phyloP scores from a whole-genome alignment of 1,284 basidiomycete genomes.

The Pascua guehoae region DNA sequence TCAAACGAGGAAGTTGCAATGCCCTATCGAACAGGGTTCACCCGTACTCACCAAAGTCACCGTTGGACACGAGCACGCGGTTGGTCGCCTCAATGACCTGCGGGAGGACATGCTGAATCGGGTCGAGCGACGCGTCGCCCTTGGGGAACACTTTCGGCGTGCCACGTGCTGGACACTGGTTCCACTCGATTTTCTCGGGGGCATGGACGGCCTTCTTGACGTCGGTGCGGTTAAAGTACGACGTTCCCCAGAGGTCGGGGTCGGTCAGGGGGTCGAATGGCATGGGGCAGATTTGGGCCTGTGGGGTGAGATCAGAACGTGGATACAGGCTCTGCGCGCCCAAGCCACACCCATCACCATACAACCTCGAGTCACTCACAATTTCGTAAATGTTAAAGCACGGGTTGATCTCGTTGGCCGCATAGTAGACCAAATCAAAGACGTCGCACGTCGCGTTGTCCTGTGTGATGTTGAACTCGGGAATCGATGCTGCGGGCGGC shows the following conservation, averaged over 20 bases:
- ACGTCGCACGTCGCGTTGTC: conserved; percentile 58
- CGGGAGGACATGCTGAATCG: conserved; percentile 37
- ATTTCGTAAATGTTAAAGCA: conserved; percentile 73
- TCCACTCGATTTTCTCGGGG: conserved; percentile 60
- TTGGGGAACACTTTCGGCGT: conserved; percentile 39
- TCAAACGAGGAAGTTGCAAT: too few species aligned
- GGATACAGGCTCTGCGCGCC: too few species aligned
- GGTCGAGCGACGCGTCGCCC: conserved; percentile 60
- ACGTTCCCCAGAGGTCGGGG: not conserved
- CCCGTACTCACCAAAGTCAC: conserved; percentile 33
- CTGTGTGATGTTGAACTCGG: conserved; percentile 1
- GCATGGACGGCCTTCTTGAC: conserved; percentile 72
- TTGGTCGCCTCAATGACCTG: conserved; percentile 59
- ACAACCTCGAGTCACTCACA: conserved; percentile 32
- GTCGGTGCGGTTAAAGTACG: conserved; percentile 66
- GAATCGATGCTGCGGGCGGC: conserved; percentile 35
- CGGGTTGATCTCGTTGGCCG: conserved; percentile 61
- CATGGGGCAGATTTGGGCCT: conserved; percentile 52
- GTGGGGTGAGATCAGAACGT: not conserved
- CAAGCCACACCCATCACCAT: conserved; percentile 10
- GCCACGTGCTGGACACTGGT: conserved; percentile 61
- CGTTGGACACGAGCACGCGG: conserved; percentile 66
- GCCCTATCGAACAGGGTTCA: too few species aligned
- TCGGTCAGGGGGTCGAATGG: conserved; percentile 69
- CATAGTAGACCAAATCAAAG: conserved; percentile 62